Evolutionary conservation across 2,329 filamentous ascomycete species (phyloP).

Genomic region (Penicillium sp.): DNA sequence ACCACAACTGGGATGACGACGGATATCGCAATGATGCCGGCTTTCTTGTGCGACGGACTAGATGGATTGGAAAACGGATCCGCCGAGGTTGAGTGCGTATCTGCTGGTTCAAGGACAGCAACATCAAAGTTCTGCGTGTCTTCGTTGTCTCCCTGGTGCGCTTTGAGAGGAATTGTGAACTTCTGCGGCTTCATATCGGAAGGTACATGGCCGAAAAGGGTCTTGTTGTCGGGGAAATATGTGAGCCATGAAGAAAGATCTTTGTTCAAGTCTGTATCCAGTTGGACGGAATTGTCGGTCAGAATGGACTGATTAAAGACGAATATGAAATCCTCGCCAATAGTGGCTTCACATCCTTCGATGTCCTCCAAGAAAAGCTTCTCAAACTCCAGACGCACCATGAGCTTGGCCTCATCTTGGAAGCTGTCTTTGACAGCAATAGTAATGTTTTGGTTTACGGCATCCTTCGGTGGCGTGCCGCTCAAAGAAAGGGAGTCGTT

Average conservation of each 20-base stretch:
- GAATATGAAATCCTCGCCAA: constrained; percentile 48
- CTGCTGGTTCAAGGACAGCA: constrained; percentile 23
- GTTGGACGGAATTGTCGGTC: constrained; percentile 34
- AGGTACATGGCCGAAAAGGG: constrained; percentile 48
- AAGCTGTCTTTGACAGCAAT: constrained; percentile 56
- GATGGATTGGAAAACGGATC: constrained; percentile 18
- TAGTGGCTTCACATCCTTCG: constrained; percentile 44
- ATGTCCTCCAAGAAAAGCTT: constrained; percentile 43
- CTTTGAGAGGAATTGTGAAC: constrained; percentile 42
- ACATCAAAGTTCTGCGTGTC: constrained; percentile 46
- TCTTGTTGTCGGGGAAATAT: constrained; percentile 43
- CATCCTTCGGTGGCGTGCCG: constrained; percentile 58
- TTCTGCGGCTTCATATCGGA: constrained; percentile 34
- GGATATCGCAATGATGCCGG: constrained; percentile 35
- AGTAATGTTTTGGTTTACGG: constrained; percentile 57
- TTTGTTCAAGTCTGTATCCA: constrained; percentile 42
- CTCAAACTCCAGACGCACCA: constrained; percentile 45
- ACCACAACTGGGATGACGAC: constrained; percentile 34
- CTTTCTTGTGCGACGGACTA: constrained; percentile 26
- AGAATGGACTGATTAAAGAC: constrained; percentile 44
- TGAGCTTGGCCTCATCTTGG: constrained; percentile 54
- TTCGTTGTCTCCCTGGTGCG: constrained; percentile 34
- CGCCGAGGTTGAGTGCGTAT: constrained; percentile 14
- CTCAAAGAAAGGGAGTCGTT: constrained; percentile 54
- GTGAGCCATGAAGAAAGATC: constrained; percentile 45